Evolutionary conservation across 2,329 filamentous ascomycete genomes (phyloP).

Genomic region (Exophiala viscosa): DNA sequence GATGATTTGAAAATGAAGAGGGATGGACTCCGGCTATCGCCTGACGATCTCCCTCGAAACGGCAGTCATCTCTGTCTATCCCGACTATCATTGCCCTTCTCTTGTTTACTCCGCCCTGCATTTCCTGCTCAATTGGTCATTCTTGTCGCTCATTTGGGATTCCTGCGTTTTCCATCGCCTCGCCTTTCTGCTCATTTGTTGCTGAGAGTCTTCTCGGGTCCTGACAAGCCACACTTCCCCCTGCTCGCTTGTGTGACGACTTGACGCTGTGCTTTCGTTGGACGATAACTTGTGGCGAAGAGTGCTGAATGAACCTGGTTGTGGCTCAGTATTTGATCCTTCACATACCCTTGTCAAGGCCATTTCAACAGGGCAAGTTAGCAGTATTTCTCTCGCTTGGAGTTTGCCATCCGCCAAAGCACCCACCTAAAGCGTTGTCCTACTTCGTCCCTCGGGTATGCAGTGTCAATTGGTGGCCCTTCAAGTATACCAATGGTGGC

Average conservation of each 20-base stretch:
- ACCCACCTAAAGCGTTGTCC: constrained; percentile 8
- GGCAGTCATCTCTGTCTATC: not conserved
- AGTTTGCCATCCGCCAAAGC: not conserved
- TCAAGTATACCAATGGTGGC: not conserved
- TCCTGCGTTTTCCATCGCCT: not conserved
- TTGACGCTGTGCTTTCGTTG: no score
- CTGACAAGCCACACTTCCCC: constrained; percentile 5
- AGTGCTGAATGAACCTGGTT: no score
- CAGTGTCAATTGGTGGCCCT: not conserved
- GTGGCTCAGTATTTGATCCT: not conserved
- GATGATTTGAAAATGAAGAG: no score
- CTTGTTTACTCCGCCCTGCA: not conserved
- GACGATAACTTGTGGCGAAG: no score
- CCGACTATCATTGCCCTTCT: not conserved
- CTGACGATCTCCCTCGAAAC: not conserved
- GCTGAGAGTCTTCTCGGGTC: not conserved
- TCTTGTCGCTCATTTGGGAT: constrained; percentile 8
- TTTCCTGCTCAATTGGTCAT: constrained; percentile 1
- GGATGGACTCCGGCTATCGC: no score
- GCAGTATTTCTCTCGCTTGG: not conserved
- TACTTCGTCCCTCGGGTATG: constrained; percentile 8
- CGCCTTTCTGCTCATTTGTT: constrained; percentile 3
- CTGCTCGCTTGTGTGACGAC: not conserved
- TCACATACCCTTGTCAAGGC: not conserved
- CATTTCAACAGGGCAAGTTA: not conserved